Base-by-base conservation (phyloP, 1,284 basidiomycete genomes). In the Irpex sp. region DNA sequence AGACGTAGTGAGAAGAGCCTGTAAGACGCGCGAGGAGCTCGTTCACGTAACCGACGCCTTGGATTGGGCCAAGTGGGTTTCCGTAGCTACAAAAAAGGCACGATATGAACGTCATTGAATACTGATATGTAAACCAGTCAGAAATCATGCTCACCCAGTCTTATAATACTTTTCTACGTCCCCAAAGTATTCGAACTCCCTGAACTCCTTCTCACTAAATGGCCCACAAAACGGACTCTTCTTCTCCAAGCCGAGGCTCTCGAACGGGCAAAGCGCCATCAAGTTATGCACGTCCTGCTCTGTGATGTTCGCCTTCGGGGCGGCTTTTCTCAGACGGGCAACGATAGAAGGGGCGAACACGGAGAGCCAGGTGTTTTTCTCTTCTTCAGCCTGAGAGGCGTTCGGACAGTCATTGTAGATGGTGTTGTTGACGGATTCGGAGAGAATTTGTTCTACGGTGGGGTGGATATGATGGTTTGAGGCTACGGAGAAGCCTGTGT, bases 41-140 rank as follows among this genome's bases (percentile, higher is more conserved):
- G 69, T 93, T 93, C 65, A 91, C 77, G 71, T 90, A 94, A 2
- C 92, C 92, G 3, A 93, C 87, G 54, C 89, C 90, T 72, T 90
- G 89, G 1, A 91, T 82, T 1, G 78, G 84, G 1, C 90, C 91
- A 0, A 90, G 77, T 1, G 73, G 65, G 63, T 85, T 81, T 4
- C 90, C 90, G 64, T 90, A 84, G 19, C 87, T 89, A 61, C 35
- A 7, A 28, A 52, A 8, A 23, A n/a, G 56, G 28, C 28, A 7
- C 28, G n/a, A n/a, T n/a, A n/a, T n/a, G n/a, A n/a, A n/a, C n/a
- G n/a, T n/a, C n/a, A n/a, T n/a, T n/a, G n/a, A n/a, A n/a, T n/a
- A n/a, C n/a, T n/a, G n/a, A n/a, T n/a, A n/a, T n/a, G n/a, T n/a
- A n/a, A n/a, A n/a, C n/a, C n/a, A n/a, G n/a, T n/a, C n/a, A 33